Base-by-base conservation (phyloP, 345 rosid species). In the Pelargonium nanum region DNA sequence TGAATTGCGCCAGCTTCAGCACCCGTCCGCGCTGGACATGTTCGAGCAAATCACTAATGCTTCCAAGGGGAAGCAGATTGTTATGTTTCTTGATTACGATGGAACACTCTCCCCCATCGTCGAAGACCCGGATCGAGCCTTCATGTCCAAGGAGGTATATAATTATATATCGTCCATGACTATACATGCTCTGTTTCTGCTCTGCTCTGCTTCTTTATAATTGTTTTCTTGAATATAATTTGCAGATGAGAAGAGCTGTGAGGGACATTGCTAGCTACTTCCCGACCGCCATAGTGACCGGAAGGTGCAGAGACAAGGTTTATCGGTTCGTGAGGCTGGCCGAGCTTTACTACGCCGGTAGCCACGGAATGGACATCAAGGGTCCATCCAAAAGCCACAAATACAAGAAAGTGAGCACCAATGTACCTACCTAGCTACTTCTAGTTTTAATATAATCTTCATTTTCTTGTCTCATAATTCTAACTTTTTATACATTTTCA, bases 351-450 rank as follows among this genome's bases (percentile, higher is more conserved):
- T 94, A 94, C 58, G 99, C 99, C 0, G 97, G 95, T 21, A 94
- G 99, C 72, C 99, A 94, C 66, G 99, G 99, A n/a, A 94, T 94
- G 97, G 99, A 94, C 79, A 94, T 93, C 56, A 85, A 78, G 74
- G 92, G 89, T 13, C 99, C 99, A 60, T 72, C 86, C 5, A 79
- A 71, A 61, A 77, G 66, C 26, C 40, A 59, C 63, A 72, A 53
- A 63, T 68, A 79, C 78, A 66, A 70, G 56, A 80, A 79, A 78
- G 89, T 83, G 63, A 60, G 72, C 10, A 12, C 30, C 9, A 19
- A 7, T 6, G 1, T 19, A 21, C 22, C 48, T 53, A 20, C 52
- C 40, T 22, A 40, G 22, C 23, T n/a, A 53, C 56, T 5, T 22
- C 6, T 1, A 9, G 8, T 24, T 30, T 1, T 56, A 32, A 24